Base-by-base conservation (phyloP, 208 protist genomes). In the Leishmania braziliensis region DNA sequence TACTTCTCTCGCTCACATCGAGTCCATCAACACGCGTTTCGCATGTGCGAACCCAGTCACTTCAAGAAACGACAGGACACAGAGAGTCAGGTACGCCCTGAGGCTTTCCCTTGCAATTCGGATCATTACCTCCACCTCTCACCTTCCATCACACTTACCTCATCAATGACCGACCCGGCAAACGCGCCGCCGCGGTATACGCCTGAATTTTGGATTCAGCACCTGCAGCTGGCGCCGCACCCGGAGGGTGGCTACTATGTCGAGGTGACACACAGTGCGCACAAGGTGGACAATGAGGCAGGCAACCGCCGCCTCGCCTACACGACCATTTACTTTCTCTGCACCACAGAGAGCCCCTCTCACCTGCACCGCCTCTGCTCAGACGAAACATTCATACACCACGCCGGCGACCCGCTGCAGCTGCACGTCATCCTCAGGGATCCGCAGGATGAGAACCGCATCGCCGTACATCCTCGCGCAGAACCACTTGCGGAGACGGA, bases 251-350 rank as follows among this genome's bases (percentile, higher is more conserved):
- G 86, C 36, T 91, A 81, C 77, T 90, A 84, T 54, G 69, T 48
- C 4, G 84, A 86, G 43, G 66, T 90, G 5, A 70, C 78, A 23
- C 77, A 81, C 54, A 85, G 80, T 36, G 73, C 80, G 5, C 81
- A 88, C 68, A 58, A 60, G 18, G 63, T 90, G 5, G 5, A 69
- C n/a, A 90, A 88, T 48, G 56, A 84, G 66, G 73, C 65, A 23
- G 81, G 79, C 53, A 68, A 75, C 58, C 48, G 29, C 20, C 83
- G 85, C 33, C 58, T 50, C 60, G 78, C 78, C 63, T 92, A 89
- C 82, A 89, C 79, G 33, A 88, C 82, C 79, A 92, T 92, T 48
- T 92, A 92, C 83, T 92, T 92, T 71, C 72, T 92, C 26, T 77
- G 90, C 53, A 90, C 84, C 5, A 77, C 79, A 29, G 72, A 85